A percentile compares a stretch with the other conserved stretches of the same genome.
phyloP scores from a whole-genome alignment of 805 yeast species.

The Saccharomycopsis sp. region DNA sequence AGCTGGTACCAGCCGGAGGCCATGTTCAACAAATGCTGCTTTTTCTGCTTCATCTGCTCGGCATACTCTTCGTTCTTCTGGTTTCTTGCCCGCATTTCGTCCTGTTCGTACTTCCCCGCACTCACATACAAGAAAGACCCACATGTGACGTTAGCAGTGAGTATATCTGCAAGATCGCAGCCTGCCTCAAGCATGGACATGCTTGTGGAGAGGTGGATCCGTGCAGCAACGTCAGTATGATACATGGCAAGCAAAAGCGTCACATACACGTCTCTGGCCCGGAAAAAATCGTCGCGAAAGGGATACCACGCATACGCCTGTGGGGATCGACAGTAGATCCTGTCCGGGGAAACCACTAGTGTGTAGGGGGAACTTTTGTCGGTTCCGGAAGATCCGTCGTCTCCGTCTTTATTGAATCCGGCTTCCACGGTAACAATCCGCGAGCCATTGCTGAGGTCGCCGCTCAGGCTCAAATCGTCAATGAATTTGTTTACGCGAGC shows the following conservation, averaged over 20 bases:
- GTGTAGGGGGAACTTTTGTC: neutral
- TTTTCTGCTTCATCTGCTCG: conserved; percentile 22
- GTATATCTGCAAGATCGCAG: conserved; percentile 54
- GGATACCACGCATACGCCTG: conserved; percentile 56
- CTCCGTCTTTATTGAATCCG: neutral
- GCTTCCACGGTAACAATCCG: neutral
- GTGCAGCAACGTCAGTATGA: conserved; percentile 55
- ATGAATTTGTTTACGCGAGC: neutral
- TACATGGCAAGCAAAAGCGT: conserved; percentile 52
- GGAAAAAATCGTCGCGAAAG: conserved; percentile 70
- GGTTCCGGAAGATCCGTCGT: neutral
- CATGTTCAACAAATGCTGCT: conserved; percentile 29
- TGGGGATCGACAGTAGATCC: conserved; percentile 1
- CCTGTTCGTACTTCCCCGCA: conserved; percentile 54
- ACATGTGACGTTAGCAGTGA: conserved; percentile 60
- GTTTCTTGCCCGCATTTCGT: conserved; percentile 32
- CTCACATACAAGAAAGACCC: conserved; percentile 65
- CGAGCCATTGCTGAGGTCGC: neutral
- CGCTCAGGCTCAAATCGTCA: neutral
- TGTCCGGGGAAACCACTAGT: neutral
- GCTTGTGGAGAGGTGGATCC: conserved; percentile 55
- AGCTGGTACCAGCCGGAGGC: conserved; percentile 37
- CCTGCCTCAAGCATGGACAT: conserved; percentile 72
- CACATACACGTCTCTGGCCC: conserved; percentile 67
- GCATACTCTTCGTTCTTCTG: conserved; percentile 23